phyloP scores from a whole-genome alignment of 768 basidiomycete species.

The Gymnopilus dilepis region DNA sequence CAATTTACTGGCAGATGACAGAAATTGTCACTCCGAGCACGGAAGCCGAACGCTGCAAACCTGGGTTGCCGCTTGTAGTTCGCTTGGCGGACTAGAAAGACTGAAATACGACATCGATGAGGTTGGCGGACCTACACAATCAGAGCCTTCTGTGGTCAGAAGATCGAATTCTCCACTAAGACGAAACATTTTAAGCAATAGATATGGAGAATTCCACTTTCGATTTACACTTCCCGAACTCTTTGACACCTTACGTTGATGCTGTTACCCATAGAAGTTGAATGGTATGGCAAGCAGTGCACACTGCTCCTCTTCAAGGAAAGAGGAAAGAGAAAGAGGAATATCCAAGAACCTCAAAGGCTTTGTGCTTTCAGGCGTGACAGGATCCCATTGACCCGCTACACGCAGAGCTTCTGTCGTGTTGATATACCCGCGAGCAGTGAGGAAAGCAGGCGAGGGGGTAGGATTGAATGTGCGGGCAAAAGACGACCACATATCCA shows the following conservation, averaged over 20 bases:
- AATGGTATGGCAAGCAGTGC: constrained; percentile 37
- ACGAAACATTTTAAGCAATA: no score
- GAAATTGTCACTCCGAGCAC: constrained; percentile 26
- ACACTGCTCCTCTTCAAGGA: constrained; percentile 44
- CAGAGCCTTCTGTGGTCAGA: no score
- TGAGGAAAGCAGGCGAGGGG: constrained; percentile 44
- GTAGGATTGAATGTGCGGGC: constrained; percentile 53
- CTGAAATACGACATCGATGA: no score
- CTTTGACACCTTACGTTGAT: no score
- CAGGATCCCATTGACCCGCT: constrained; percentile 39
- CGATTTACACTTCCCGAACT: no score
- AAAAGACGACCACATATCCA: constrained; percentile 53
- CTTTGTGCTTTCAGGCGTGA: constrained; percentile 27
- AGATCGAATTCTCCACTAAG: no score
- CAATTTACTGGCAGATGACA: constrained; percentile 36
- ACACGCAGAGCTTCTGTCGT: constrained; percentile 35
- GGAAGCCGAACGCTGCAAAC: not conserved
- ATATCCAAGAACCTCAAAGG: constrained; percentile 39
- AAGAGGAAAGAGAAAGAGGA: constrained; percentile 36
- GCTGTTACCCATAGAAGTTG: constrained; percentile 15
- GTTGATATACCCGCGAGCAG: constrained; percentile 45
- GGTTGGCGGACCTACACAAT: not conserved
- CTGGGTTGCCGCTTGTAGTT: constrained; percentile 16
- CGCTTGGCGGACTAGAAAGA: constrained; percentile 6
- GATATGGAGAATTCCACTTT: no score